Conservation (phyloP, 1,139 yeast species). For the Pichia sp. region DNA sequence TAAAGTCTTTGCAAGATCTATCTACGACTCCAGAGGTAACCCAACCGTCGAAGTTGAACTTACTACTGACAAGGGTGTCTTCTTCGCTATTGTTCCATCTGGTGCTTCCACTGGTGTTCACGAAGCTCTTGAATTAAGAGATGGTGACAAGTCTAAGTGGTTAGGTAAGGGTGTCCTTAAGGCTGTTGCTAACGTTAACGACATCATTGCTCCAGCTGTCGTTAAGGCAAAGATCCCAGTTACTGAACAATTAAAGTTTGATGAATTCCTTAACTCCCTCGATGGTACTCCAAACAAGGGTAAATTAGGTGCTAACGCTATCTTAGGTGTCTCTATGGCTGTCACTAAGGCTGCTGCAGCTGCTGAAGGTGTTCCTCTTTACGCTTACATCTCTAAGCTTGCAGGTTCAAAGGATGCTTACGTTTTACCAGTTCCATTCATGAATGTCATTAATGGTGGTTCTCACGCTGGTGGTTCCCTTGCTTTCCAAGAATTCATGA, state of each 20-base stretch:
- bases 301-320: slow-evolving; percentile 93
- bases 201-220: slow-evolving; percentile 82
- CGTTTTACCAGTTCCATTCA: slow-evolving; percentile 94
- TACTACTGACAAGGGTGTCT: slow-evolving; percentile 76
- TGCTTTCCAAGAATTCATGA: slow-evolving; percentile 98
- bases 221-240: slow-evolving; percentile 67
- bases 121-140: slow-evolving; percentile 95
- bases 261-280: slow-evolving; percentile 65
- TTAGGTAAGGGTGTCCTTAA: slow-evolving; percentile 90
- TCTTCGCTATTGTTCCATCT: slow-evolving; percentile 93
- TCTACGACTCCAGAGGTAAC: slow-evolving; percentile 97
- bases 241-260: slow-evolving; percentile 71
- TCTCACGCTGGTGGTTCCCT: slow-evolving; percentile 99
- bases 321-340: slow-evolving; percentile 90
- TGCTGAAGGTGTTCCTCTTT: slow-evolving; percentile 78
- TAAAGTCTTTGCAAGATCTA: slow-evolving; percentile 82
- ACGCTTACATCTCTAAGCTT: slow-evolving; percentile 74
- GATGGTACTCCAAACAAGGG: slow-evolving; percentile 95
- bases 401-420: slow-evolving; percentile 61
- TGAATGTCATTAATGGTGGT: slow-evolving; percentile 97
- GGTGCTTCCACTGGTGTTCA: slow-evolving; percentile 96
- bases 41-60: slow-evolving; percentile 96
- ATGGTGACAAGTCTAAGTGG: slow-evolving; percentile 91
- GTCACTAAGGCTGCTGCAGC: slow-evolving; percentile 95
- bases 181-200: slow-evolving; percentile 90